Evolutionary conservation across 2,329 filamentous ascomycete genomes (phyloP), one percentile per base, ranked within the genome.

Genomic region (Colletotrichum destructivum): DNA sequence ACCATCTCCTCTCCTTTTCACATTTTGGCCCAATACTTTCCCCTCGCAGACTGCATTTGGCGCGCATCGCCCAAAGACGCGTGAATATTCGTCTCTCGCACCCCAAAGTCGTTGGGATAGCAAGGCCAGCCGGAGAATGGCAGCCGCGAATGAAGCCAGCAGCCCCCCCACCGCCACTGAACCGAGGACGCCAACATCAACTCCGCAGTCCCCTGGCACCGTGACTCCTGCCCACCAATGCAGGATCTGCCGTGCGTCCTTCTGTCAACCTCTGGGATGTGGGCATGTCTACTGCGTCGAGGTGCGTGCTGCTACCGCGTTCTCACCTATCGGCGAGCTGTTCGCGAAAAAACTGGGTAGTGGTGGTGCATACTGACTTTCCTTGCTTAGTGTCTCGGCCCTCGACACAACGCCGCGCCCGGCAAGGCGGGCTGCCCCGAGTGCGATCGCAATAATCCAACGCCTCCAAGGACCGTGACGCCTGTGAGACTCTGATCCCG

Each of bases 261-360:
- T 66, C 40, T 65, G 62, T 40, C 38, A 66, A 16, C 67, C 67
- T 40, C 46, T 69, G 12, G 23, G 46, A 8, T 69, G 67, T 40
- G 67, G 67, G 8, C 67, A 69, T 54, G 62, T 66, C 15, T 69
- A 61, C 26, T 69, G 67, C n/a, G 40, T 66, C 23, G 47, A 69
- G 54, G 66, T 69, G 1, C 16, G 52, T n/a, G 5, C 5, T 9
- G 13, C 18, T 11, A 38, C 21, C 15, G 9, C 18, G 3, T 21
- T 12, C 7, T 21, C n/a, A 16, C 7, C 16, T 9, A 2, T 18
- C 7, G 9, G 16, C 12, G 35, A 40, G 15, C 11, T 2, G 6
- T 51, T 40, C n/a, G 11, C 35, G 46, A 52, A 12, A 12, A 21
- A 31, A 2, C 35, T 38, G 35, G 35, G 8, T 2, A 9, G 9